Conservation (phyloP, 225 moss, liverwort and hornwort genomes). For the Antitrichia curtipendula region DNA sequence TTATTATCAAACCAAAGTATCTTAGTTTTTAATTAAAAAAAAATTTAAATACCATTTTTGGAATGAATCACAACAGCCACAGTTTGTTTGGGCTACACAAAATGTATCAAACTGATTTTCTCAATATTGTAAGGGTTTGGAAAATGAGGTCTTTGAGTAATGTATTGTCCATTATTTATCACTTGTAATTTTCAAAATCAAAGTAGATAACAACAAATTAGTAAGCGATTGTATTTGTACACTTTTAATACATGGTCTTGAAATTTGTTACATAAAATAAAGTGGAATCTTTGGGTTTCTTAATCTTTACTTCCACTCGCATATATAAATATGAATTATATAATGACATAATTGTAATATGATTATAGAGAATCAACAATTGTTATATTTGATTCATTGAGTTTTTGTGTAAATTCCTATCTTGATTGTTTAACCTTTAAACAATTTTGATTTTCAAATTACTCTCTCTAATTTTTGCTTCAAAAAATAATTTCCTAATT, state of each 20-base stretch:
- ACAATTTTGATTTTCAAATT: background rate
- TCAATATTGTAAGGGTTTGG: background rate
- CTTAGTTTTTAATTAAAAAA: background rate
- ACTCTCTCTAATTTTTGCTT: background rate
- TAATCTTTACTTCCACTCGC: background rate
- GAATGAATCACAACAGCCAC: background rate
- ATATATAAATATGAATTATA: background rate
- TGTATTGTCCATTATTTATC: no score
- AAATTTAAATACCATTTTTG: background rate
- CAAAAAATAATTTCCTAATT: background rate
- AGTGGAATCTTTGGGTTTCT: background rate
- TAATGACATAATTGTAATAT: background rate
- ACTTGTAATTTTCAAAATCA: background rate
- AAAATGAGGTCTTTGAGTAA: background rate
- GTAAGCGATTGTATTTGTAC: background rate
- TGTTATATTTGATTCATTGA: background rate
- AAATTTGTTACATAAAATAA: background rate
- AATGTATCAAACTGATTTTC: background rate
- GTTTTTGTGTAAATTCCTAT: background rate
- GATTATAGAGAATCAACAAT: background rate
- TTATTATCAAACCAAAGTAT: background rate
- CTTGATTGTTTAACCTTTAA: background rate
- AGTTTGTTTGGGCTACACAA: background rate
- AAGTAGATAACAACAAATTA: background rate
- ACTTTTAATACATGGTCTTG: background rate